Evolutionary conservation across 352 stramenopile genomes (phyloP), one percentile per base, ranked within the genome.

Genomic region (Pythium volutum): DNA sequence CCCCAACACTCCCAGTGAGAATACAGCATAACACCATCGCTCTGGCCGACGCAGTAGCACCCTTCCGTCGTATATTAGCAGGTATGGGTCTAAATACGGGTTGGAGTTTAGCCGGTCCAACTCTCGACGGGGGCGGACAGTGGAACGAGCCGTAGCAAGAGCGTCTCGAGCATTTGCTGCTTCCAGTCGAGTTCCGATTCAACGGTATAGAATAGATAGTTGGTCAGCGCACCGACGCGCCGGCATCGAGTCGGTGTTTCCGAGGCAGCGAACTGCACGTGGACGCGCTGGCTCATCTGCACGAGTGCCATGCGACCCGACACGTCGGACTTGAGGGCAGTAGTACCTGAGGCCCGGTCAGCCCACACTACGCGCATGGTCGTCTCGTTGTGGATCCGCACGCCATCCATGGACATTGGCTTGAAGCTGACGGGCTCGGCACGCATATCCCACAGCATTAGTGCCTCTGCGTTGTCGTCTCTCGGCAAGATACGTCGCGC

Each of bases 391-490:
- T 58, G 58, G 20, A 58, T 48, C 9, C 27, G 39, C 10, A 64
- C 49, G 48, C 58, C 58, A 4, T 64, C 58, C 58, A 64, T 58
- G 0, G 58, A 58, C 58, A 64, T 54, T 31, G 58, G 58, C 48
- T 59, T 64, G 58, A 58, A 64, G 8, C 38, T 38, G 0, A 64
- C 36, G 0, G 56, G 46, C 8, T 64, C 46, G 5, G 56, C 46
- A 3, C 56, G 33, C 33, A 64, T 36, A 26, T 64, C 46, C 56
- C 43, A 55, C 0, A 64, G 6, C 42, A 56, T 51, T 1, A 64
- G 20, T 4, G 16, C 47, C 1, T 23, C 34, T 22, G 20, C 11
- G 7, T 34, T 33, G 9, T 43, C 56, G 8, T 31, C 34, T n/a
- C n/a, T n/a, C 0, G 47, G 22, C 3, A 3, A 16, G 5, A 43